These are phyloP conservation scores for Vitis hybrid DNA, from an alignment of 177 flowering plant species.

Conservation along the genomic window DNA sequence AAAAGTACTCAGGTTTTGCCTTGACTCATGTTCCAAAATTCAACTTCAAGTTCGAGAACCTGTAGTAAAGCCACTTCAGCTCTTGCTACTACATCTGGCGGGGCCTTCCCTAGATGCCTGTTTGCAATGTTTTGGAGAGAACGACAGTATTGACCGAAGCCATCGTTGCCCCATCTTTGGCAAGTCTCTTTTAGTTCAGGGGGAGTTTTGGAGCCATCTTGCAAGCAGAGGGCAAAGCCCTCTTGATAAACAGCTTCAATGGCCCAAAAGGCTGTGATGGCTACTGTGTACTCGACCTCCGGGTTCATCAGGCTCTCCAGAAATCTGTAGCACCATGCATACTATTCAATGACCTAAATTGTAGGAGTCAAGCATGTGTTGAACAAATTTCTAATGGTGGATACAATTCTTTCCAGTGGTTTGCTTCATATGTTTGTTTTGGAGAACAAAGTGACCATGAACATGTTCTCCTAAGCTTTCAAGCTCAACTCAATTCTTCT, in stretches of 20 bases:
- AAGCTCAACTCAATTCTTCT: too few relatives aligned
- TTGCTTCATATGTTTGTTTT: too few relatives aligned
- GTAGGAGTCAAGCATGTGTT: too few relatives aligned
- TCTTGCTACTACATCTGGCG: constrained; percentile 36
- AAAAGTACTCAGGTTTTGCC: constrained; percentile 20
- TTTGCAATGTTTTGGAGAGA: constrained; percentile 55
- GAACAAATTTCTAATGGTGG: too few relatives aligned
- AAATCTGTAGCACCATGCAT: constrained; percentile 36
- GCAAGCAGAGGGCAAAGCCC: constrained; percentile 80
- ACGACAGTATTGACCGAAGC: constrained; percentile 59
- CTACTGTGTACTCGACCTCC: constrained; percentile 61
- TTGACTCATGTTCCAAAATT: constrained; percentile 91
- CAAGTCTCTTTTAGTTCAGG: constrained; percentile 67
- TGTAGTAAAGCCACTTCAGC: constrained; percentile 52
- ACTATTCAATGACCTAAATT: too few relatives aligned
- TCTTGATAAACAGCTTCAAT: constrained; percentile 85
- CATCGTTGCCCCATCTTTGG: constrained; percentile 82
- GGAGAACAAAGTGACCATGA: too few relatives aligned
- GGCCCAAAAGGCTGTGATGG: constrained; percentile 83
- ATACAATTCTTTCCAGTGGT: too few relatives aligned
- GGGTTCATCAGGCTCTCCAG: constrained; percentile 57
- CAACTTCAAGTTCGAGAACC: constrained; percentile 70
- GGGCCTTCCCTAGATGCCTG: constrained; percentile 47
- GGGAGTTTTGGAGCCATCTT: constrained; percentile 54
- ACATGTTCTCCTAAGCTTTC: too few relatives aligned